Conservation (phyloP, 1,139 yeast species). For the Pichia sp. region DNA sequence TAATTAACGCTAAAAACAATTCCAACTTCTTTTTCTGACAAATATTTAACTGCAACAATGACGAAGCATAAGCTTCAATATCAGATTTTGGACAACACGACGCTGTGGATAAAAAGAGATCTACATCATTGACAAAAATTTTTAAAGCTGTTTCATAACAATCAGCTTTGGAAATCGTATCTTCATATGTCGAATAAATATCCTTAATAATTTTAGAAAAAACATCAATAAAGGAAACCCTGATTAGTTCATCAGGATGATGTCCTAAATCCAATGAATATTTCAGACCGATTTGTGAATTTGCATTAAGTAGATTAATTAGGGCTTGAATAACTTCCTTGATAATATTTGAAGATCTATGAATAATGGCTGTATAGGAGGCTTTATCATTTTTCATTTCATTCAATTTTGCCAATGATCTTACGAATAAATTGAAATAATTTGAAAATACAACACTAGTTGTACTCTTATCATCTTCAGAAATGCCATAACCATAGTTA, state of each 20-base stretch:
- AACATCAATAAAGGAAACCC: constrained; percentile 71
- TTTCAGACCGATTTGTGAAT: constrained; percentile 72
- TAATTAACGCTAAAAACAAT: constrained; percentile 51
- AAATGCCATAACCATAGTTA: constrained; percentile 14
- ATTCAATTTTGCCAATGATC: constrained; percentile 61
- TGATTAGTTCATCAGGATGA: constrained; percentile 57
- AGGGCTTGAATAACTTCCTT: constrained; percentile 65
- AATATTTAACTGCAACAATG: constrained; percentile 59
- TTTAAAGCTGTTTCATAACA: constrained; percentile 12
- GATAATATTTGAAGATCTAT: constrained; percentile 51
- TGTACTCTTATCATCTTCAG: constrained; percentile 31
- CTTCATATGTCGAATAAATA: constrained; percentile 6
- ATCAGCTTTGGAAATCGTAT: constrained; percentile 21
- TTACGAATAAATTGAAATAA: constrained; percentile 64
- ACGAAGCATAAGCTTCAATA: constrained; percentile 66
- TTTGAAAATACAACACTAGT: constrained; percentile 64
- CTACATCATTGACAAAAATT: constrained; percentile 19
- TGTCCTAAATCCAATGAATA: constrained; percentile 76
- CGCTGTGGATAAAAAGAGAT: constrained; percentile 28
- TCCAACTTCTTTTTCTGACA: constrained; percentile 48
- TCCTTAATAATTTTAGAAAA: constrained; percentile 55
- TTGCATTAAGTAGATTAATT: constrained; percentile 63
- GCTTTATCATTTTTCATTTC: constrained; percentile 21
- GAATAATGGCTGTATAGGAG: constrained; percentile 28
- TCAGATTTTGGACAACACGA: constrained; percentile 56